Evolutionary conservation across 345 rosid species (phyloP).

Genomic region (Brassica carinata): DNA sequence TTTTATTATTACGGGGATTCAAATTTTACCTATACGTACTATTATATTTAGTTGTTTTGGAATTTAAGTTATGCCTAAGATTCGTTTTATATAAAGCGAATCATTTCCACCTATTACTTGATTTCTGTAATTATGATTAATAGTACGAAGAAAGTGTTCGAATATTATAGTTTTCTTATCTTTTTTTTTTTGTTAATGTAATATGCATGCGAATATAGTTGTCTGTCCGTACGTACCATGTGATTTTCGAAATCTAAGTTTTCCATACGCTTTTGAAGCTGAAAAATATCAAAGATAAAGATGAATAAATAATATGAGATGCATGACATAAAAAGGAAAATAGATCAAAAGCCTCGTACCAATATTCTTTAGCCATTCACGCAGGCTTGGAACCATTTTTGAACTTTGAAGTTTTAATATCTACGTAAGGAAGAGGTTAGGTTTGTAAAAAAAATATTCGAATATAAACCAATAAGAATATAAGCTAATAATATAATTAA

Average conservation of each 20-base stretch:
- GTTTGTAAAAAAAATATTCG: neutral
- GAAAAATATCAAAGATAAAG: neutral
- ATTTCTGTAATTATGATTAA: neutral
- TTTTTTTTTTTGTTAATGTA: neutral
- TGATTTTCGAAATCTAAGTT: neutral
- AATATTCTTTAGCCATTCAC: neutral
- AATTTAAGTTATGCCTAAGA: neutral
- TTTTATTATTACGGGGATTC: neutral
- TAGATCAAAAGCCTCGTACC: neutral
- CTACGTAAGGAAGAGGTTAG: neutral
- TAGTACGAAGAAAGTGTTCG: neutral
- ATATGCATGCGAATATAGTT: neutral
- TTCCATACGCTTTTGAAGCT: neutral
- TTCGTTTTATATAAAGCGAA: neutral
- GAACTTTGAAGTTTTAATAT: neutral
- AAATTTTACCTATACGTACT: neutral
- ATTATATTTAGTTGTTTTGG: neutral
- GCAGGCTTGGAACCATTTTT: conserved; percentile 2
- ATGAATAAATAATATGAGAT: neutral
- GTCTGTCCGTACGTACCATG: neutral
- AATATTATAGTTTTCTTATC: neutral
- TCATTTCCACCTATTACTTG: neutral
- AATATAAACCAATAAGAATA: neutral
- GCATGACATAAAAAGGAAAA: neutral
- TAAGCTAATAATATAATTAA: neutral